Evolutionary conservation across 768 basidiomycete species (phyloP).

Genomic region (Trametes meyenii): DNA sequence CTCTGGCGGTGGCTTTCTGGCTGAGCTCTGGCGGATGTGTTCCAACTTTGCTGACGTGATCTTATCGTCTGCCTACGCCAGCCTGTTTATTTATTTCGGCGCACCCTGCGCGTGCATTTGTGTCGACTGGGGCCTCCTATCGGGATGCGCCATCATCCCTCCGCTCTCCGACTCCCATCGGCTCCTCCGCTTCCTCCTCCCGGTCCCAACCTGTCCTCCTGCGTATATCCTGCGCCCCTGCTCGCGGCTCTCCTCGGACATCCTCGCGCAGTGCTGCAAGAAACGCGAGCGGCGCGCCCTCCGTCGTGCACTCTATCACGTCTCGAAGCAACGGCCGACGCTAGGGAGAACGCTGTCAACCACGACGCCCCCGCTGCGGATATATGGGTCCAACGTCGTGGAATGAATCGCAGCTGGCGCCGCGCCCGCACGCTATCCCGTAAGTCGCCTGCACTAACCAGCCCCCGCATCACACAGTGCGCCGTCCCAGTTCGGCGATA

Average conservation of each 20-base stretch:
- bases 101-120: background rate
- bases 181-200: slow-evolving; percentile 3
- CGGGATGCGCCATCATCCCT: background rate
- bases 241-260: background rate
- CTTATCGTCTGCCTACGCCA: slow-evolving; percentile 2
- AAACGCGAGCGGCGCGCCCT: background rate
- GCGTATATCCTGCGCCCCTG: background rate
- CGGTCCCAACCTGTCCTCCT: background rate
- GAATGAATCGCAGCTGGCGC: background rate
- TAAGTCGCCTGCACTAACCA: background rate
- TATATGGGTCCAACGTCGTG: background rate
- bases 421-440: slow-evolving; percentile 2
- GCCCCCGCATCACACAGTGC: background rate
- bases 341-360: background rate
- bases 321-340: slow-evolving; percentile 12
- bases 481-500: background rate
- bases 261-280: background rate
- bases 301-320: slow-evolving; percentile 4
- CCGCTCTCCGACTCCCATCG: slow-evolving; percentile 10
- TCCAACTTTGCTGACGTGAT: background rate
- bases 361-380: background rate
- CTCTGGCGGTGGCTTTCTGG: background rate
- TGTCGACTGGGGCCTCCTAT: slow-evolving; percentile 4
- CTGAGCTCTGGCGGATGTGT: background rate
- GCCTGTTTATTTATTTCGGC: background rate